Conservation (phyloP, 179 eudicot species). For the Nepenthes alata region DNA sequence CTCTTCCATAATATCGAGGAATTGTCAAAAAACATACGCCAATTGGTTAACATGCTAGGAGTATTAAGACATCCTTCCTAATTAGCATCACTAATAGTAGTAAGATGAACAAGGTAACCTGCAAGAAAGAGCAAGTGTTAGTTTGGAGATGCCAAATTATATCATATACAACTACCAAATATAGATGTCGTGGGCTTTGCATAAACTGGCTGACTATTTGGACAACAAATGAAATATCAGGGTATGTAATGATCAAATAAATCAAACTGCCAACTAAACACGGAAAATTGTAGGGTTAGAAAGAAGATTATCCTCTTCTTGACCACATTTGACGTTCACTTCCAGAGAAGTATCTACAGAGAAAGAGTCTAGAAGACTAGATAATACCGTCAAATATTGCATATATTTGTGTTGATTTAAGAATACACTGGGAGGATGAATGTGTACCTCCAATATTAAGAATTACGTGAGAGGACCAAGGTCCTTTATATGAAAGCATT, state of each 20-base stretch:
- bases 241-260: neutral
- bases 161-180: neutral
- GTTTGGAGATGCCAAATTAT: neutral
- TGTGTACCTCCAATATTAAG: neutral
- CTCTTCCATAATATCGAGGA: neutral
- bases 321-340: neutral
- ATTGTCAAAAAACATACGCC: neutral
- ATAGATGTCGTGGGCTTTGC: neutral
- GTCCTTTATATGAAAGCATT: slow-evolving; percentile 6
- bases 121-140: neutral
- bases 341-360: slow-evolving; percentile 3
- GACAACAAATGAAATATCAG: neutral
- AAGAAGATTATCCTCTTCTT: no score
- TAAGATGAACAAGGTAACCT: neutral
- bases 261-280: no score
- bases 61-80: neutral
- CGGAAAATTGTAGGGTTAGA: no score
- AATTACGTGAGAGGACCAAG: neutral
- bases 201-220: neutral
- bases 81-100: neutral
- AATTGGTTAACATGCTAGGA: neutral
- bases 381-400: neutral
- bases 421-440: neutral
- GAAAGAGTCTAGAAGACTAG: neutral
- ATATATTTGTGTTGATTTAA: neutral